Evolutionary conservation across 352 stramenopile genomes (phyloP).

Genomic region (Lagenidium sp.): DNA sequence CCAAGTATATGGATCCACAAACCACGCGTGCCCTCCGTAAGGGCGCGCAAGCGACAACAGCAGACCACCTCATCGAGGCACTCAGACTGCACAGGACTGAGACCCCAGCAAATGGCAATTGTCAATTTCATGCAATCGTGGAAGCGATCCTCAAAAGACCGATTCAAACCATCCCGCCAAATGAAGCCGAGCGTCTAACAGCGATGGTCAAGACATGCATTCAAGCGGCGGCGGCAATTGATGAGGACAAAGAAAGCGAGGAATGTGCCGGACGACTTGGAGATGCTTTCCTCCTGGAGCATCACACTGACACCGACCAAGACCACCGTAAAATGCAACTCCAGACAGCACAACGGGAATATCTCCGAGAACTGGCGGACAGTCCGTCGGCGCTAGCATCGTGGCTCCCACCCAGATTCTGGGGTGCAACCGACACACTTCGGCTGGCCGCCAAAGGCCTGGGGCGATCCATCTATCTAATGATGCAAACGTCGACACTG

Average conservation of each 20-base stretch:
- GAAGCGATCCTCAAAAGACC: not conserved
- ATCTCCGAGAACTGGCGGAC: not conserved
- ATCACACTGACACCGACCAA: not conserved
- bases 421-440: conserved; percentile 1
- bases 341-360: not conserved
- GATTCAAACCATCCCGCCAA: not conserved
- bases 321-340: not conserved
- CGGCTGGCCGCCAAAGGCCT: not conserved
- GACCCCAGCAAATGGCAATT: conserved; percentile 2
- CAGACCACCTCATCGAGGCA: not conserved
- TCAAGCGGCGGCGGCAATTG: not conserved
- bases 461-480: not conserved
- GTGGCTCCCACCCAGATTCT: not conserved
- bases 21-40: not conserved
- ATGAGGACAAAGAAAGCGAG: not conserved
- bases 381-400: not conserved
- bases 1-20: no score
- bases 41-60: not conserved
- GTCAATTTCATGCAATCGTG: not conserved
- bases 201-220: not conserved
- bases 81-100: not conserved
- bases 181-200: not conserved
- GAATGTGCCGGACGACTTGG: not conserved
- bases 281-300: not conserved
- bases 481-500: not conserved